Evolutionary conservation across 352 stramenopile species (phyloP).

Genomic region (Ophiocytium majus): DNA sequence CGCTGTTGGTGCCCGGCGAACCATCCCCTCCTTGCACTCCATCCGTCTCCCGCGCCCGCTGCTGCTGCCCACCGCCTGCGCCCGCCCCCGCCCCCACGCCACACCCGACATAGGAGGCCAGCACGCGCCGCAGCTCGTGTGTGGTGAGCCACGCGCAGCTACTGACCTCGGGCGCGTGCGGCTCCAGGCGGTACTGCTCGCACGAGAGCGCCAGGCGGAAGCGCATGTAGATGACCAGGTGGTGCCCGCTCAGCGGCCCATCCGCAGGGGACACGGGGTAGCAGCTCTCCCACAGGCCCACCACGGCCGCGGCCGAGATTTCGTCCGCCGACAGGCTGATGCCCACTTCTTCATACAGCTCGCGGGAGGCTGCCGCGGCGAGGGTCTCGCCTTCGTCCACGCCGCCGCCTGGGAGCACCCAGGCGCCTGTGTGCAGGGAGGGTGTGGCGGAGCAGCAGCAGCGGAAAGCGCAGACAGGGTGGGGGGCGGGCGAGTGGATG

Average conservation of each 20-base stretch:
- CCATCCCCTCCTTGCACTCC: no score
- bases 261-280: slow-evolving; percentile 7
- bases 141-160: neutral
- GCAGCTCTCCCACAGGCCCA: slow-evolving; percentile 26
- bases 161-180: neutral
- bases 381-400: slow-evolving; percentile 28
- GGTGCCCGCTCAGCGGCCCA: neutral
- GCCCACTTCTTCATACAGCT: slow-evolving; percentile 37
- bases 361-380: slow-evolving; percentile 14
- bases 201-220: neutral
- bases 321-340: neutral
- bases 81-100: no score
- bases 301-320: neutral
- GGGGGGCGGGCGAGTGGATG: no score
- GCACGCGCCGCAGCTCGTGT: neutral
- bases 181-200: neutral
- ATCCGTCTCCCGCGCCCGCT: no score
- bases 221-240: slow-evolving; percentile 7
- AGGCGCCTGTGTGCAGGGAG: slow-evolving; percentile 2
- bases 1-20: neutral
- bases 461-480: no score
- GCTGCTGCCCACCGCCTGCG: no score
- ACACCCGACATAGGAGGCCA: neutral
- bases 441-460: no score
- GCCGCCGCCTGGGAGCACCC: slow-evolving; percentile 38